Base-by-base conservation (phyloP, 2,329 filamentous ascomycete species). In the Stenocarpella maydis region DNA sequence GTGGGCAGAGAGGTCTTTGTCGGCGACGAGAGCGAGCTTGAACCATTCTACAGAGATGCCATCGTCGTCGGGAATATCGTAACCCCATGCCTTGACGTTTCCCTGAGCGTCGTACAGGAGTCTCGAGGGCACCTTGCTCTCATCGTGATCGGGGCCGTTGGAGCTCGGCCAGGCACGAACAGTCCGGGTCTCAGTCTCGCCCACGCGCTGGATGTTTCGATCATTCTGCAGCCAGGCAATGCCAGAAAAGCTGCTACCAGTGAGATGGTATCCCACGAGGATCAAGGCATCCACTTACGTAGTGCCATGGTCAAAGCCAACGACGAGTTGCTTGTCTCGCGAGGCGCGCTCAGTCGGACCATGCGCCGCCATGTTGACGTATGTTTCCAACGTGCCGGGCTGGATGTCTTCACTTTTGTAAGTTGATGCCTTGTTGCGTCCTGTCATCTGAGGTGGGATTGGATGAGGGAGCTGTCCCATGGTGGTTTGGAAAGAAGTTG, bases 261-360 rank as follows among this genome's bases (percentile, higher is more conserved):
- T 34, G 1, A 61, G 58, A 49, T 12, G 28, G 0, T 4, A 12
- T 6, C 0, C 5, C 1, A 7, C 2, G 21, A 14, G 0, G 12
- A 0, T 0, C 24, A n/a, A 8, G 3, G 2, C 0, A 1, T 31
- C 0, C 10, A 63, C 58, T 7, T 24, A 63, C 58, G 58, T 63
- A 0, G 58, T 63, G 15, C 58, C 58, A 14, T 24, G 12, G n/a
- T 49, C 58, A 1, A 63, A 24, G 1, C 41, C 58, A 2, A 49
- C 43, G 10, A 63, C 4, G 2, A 63, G n/a, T 9, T 9, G 19
- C 5, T 24, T 45, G 5, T 5, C 2, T 7, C 9, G 41, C 6
- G 28, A 6, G 3, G 14, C 31, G 1, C 15, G 41, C 12, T 17
- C 5, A 4, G 17, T 2, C 6, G 3, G 19, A 34, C 10, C 6